Evolutionary conservation across 2,329 filamentous ascomycete species (phyloP).

Genomic region (Aspergillus phoenicis): DNA sequence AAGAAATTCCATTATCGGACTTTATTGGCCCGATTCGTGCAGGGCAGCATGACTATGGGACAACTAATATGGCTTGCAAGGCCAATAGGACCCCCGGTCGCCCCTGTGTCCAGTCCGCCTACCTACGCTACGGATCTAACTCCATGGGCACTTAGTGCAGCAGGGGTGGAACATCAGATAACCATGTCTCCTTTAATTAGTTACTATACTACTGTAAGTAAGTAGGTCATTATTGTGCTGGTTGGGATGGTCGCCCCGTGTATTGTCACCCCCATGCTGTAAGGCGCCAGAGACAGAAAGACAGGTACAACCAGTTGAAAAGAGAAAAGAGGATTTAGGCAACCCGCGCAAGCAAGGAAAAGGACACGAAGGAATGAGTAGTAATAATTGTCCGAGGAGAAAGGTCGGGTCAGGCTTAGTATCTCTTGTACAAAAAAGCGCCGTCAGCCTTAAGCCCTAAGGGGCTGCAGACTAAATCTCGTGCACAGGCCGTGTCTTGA

Average conservation of each 20-base stretch:
- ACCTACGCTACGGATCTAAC: background rate
- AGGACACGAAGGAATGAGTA: background rate
- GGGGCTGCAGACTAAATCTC: constrained; percentile 32
- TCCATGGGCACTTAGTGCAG: background rate
- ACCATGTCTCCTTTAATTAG: background rate
- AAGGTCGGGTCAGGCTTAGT: constrained; percentile 16
- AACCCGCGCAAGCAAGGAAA: background rate
- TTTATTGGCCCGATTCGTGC: background rate
- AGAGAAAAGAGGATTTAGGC: background rate
- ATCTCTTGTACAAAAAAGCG: constrained; percentile 15
- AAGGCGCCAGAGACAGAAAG: background rate
- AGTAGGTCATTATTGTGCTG: background rate
- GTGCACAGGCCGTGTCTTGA: constrained; percentile 15
- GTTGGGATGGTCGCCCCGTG: background rate
- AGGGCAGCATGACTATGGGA: constrained; percentile 3
- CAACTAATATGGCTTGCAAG: background rate
- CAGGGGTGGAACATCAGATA: background rate
- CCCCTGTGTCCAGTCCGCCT: background rate
- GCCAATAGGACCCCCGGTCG: constrained; percentile 1
- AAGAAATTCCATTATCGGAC: background rate
- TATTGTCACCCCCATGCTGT: background rate
- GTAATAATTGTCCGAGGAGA: constrained; percentile 10
- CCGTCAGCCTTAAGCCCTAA: constrained; percentile 43
- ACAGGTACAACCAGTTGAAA: too few species aligned
- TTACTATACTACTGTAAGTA: background rate